Evolutionary conservation across 2,329 filamentous ascomycete genomes (phyloP).

Genomic region (Colletotrichum neosansevieriae): DNA sequence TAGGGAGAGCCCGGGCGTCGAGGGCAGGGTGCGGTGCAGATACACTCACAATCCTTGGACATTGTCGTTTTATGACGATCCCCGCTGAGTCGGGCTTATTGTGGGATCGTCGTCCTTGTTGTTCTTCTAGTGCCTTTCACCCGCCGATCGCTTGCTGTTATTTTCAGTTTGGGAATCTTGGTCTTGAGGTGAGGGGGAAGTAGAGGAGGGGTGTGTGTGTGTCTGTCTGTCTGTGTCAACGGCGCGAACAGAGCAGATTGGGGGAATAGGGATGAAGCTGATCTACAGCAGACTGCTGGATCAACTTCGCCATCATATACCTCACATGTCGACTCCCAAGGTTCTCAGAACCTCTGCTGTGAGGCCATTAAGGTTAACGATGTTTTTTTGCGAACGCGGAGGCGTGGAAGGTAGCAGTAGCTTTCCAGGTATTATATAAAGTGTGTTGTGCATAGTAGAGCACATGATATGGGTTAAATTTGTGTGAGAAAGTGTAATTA

Average conservation of each 20-base stretch:
- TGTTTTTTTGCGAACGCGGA: too few species aligned
- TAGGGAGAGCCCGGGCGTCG: background rate
- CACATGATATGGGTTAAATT: too few species aligned
- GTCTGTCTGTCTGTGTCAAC: background rate
- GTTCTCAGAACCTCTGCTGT: too few species aligned
- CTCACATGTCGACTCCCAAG: too few species aligned
- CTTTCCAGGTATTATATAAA: too few species aligned
- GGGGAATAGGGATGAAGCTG: too few species aligned
- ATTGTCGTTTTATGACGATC: slow-evolving; percentile 30
- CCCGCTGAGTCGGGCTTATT: slow-evolving; percentile 35
- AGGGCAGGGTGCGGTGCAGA: background rate
- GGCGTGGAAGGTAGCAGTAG: too few species aligned
- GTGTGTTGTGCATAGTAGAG: too few species aligned
- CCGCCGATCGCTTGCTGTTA: slow-evolving; percentile 32
- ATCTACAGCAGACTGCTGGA: too few species aligned
- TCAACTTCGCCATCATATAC: too few species aligned
- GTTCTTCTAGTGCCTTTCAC: slow-evolving; percentile 15
- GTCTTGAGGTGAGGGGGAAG: background rate
- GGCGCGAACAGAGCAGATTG: background rate
- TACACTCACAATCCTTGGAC: slow-evolving; percentile 9
- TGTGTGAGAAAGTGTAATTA: too few species aligned
- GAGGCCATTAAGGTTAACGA: too few species aligned
- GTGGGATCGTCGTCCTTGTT: slow-evolving; percentile 29
- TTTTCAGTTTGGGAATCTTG: slow-evolving; percentile 22
- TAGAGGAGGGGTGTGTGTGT: background rate